A percentile compares a stretch with the other conserved stretches of the same genome.
Evolutionary conservation across 2,329 filamentous ascomycete species (phyloP).

Genomic region (Colletotrichum lini): DNA sequence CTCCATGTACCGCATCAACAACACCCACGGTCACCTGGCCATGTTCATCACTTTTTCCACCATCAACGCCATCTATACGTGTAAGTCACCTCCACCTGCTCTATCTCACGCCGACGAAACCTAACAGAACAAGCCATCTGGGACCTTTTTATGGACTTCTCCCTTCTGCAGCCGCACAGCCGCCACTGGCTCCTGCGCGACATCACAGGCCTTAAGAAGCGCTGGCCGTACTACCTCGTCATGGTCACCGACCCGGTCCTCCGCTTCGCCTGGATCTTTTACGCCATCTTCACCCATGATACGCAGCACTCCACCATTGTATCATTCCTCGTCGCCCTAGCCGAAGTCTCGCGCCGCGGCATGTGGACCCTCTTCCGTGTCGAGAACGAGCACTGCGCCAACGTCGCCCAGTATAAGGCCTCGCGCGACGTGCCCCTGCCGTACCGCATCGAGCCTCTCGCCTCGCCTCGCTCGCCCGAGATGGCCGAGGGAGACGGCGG

Average conservation of each 20-base stretch:
- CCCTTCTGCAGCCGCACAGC: conserved; percentile 83
- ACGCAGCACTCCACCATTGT: conserved; percentile 86
- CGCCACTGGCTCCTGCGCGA: conserved; percentile 79
- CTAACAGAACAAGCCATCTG: conserved; percentile 74
- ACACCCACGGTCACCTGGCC: conserved; percentile 69
- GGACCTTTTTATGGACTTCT: conserved; percentile 98
- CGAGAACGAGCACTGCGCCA: conserved; percentile 97
- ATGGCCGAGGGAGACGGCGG: background rate
- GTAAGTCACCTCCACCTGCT: conserved; percentile 59
- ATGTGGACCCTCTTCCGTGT: conserved; percentile 95
- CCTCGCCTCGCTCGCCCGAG: conserved; percentile 51
- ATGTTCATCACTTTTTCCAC: conserved; percentile 85
- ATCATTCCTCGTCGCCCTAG: conserved; percentile 83
- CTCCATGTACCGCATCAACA: conserved; percentile 85
- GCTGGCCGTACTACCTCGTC: conserved; percentile 88
- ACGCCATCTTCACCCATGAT: conserved; percentile 85
- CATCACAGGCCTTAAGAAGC: conserved; percentile 82
- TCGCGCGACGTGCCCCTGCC: conserved; percentile 89
- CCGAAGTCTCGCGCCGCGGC: conserved; percentile 86
- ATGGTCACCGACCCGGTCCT: conserved; percentile 88
- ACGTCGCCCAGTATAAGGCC: conserved; percentile 91
- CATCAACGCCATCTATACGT: conserved; percentile 88
- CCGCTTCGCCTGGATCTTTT: conserved; percentile 95
- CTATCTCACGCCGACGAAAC: background rate
- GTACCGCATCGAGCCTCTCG: conserved; percentile 73